phyloP scores from a whole-genome alignment of 2,329 filamentous ascomycete species.

The Tricladium varicosporioides region DNA sequence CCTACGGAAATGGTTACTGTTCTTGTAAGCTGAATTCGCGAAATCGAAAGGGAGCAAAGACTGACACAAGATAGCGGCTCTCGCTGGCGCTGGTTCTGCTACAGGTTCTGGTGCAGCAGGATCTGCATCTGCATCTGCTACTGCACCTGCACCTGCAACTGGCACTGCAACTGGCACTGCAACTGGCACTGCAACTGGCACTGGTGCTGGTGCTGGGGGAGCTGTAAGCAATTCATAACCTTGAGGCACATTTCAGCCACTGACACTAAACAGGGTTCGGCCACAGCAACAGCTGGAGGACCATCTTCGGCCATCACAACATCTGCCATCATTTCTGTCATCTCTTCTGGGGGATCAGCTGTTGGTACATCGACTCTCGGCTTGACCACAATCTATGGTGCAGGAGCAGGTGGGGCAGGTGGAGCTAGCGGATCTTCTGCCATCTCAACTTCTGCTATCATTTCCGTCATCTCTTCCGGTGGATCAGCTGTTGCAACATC shows the following conservation, averaged over 20 bases:
- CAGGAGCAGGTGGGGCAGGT: constrained; percentile 7
- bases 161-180: constrained; percentile 5
- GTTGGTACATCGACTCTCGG: constrained; percentile 24
- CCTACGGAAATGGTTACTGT: constrained; percentile 31
- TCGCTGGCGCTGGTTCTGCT: constrained; percentile 3
- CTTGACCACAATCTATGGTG: constrained; percentile 26
- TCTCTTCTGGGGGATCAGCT: constrained; percentile 23
- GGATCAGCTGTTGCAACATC: constrained; percentile 21
- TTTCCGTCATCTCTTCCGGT: constrained; percentile 19
- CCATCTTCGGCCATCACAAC: constrained; percentile 26
- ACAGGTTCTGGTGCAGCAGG: constrained; percentile 4
- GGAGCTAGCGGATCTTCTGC: constrained; percentile 8
- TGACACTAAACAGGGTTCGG: neutral
- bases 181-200: neutral
- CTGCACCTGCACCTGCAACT: constrained; percentile 1
- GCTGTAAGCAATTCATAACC: neutral
- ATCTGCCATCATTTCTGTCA: constrained; percentile 20
- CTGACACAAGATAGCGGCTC: neutral
- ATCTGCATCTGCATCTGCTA: neutral
- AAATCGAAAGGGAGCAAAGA: neutral
- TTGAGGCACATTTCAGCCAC: too few relatives aligned
- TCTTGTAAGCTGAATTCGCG: constrained; percentile 17
- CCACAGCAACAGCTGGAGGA: neutral
- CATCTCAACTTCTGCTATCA: constrained; percentile 11
- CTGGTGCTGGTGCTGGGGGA: neutral